phyloP scores from a whole-genome alignment of 768 basidiomycete genomes.

The Suillus bovinus region DNA sequence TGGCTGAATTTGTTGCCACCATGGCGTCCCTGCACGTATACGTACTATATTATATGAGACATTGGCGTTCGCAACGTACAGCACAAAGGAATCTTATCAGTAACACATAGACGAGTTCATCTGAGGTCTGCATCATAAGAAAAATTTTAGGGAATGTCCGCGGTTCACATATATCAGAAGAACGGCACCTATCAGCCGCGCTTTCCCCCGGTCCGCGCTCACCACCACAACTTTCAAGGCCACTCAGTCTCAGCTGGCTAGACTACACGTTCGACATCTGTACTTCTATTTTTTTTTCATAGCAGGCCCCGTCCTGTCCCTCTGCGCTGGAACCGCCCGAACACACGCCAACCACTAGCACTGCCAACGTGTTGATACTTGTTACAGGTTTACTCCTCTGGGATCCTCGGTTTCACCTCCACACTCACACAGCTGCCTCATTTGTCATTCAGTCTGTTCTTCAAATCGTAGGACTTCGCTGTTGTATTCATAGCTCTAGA shows the following conservation, averaged over 20 bases:
- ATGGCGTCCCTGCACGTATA: too few species aligned
- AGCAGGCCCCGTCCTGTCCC: too few species aligned
- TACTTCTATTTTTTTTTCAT: neutral
- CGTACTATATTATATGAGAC: too few species aligned
- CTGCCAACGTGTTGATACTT: constrained; percentile 9
- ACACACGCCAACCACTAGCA: neutral
- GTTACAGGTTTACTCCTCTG: neutral
- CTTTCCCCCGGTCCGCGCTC: constrained; percentile 1
- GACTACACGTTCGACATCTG: neutral
- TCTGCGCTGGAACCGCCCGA: neutral
- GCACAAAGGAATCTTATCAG: neutral
- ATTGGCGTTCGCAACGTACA: too few species aligned
- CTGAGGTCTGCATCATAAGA: neutral
- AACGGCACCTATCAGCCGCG: neutral
- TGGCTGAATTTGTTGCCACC: neutral
- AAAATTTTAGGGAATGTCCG: neutral
- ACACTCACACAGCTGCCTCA: constrained; percentile 7
- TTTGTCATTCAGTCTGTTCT: constrained; percentile 8
- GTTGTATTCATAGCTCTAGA: constrained; percentile 20
- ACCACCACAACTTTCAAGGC: neutral
- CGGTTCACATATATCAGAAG: neutral
- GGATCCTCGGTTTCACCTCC: constrained; percentile 1
- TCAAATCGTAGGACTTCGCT: constrained; percentile 5
- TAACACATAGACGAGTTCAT: neutral
- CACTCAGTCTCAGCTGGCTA: neutral